These are phyloP conservation scores for Agroathelia rolfsii DNA, from an alignment of 1,284 basidiomycete genomes.

Conservation along the genomic window DNA sequence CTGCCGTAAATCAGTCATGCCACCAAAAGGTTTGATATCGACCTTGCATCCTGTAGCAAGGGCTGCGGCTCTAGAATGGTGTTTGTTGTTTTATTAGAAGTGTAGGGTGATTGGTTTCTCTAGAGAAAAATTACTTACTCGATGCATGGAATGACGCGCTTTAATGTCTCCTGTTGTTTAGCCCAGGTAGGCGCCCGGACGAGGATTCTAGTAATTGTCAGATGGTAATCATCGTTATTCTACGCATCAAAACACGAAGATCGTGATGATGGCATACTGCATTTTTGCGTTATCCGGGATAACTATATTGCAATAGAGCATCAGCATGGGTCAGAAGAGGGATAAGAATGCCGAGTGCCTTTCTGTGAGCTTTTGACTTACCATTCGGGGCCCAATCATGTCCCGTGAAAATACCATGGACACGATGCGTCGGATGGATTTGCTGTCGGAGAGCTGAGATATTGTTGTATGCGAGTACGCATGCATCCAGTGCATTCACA, in stretches of 20 bases:
- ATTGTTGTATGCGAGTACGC: conserved; percentile 61
- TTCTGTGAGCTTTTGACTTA: conserved; percentile 25
- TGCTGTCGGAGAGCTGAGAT: conserved; percentile 69
- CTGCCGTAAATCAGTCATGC: conserved; percentile 50
- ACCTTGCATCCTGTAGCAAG: conserved; percentile 61
- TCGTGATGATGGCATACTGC: conserved; percentile 35
- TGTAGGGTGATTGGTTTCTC: not conserved
- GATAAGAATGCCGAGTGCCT: conserved; percentile 6
- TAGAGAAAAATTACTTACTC: conserved; percentile 37
- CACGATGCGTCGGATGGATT: conserved; percentile 47
- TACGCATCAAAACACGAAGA: conserved; percentile 1
- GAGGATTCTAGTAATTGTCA: conserved; percentile 45
- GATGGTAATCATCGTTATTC: too few relatives aligned
- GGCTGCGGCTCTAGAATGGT: conserved; percentile 46
- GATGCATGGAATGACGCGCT: conserved; percentile 61
- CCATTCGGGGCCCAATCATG: conserved; percentile 55
- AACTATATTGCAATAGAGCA: conserved; percentile 32
- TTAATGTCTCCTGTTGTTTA: conserved; percentile 45
- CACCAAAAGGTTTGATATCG: conserved; percentile 29
- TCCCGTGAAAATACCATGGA: conserved; percentile 58
- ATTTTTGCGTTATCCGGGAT: conserved; percentile 73
- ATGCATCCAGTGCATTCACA: conserved; percentile 68
- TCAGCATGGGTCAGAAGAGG: not conserved
- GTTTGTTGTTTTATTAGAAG: conserved; percentile 8
- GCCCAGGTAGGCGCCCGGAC: conserved; percentile 61